These are phyloP conservation scores for Ceriops tagal DNA, from an alignment of 345 rosid species.

Conservation along the genomic window DNA sequence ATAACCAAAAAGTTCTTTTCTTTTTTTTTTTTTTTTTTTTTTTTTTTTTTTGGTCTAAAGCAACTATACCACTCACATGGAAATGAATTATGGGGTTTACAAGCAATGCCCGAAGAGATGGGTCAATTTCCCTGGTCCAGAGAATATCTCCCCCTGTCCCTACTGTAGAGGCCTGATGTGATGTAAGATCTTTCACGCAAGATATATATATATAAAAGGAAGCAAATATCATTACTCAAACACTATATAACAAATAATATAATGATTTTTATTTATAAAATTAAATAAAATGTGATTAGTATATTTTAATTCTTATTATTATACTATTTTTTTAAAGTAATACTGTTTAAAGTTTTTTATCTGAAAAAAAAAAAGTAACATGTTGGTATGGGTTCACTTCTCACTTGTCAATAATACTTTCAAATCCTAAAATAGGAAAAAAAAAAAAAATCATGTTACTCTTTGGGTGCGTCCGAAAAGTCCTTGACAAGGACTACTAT, in stretches of 20 bases:
- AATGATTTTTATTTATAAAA: too few species aligned
- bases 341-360: too few species aligned
- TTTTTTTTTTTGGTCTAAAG: too few species aligned
- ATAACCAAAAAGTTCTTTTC: background rate
- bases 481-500: conserved; percentile 48
- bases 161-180: conserved; percentile 39
- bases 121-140: background rate
- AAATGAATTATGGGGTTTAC: conserved; percentile 7
- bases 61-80: too few species aligned
- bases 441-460: background rate
- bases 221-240: too few species aligned
- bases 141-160: conserved; percentile 32
- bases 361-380: background rate
- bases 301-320: too few species aligned
- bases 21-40: background rate
- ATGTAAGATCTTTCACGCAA: background rate
- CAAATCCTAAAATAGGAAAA: background rate
- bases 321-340: too few species aligned
- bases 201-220: background rate
- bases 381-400: background rate
- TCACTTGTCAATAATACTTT: conserved; percentile 11
- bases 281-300: too few species aligned
- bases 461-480: conserved; percentile 22
- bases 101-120: conserved; percentile 10
- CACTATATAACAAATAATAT: too few species aligned